phyloP scores from a whole-genome alignment of 305 asterid species.

The Solanum chacoense region DNA sequence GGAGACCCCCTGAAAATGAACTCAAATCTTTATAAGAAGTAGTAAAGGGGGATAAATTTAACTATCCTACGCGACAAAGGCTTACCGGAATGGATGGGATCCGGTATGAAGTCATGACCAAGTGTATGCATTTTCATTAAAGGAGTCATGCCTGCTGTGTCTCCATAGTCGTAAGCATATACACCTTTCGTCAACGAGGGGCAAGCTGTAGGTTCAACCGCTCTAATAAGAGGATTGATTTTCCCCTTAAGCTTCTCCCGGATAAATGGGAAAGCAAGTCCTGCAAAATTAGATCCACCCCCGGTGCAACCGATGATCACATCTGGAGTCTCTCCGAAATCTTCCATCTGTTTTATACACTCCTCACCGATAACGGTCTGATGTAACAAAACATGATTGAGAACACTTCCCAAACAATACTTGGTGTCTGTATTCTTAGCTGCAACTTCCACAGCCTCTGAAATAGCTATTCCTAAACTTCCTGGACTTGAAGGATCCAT shows the following conservation, averaged over 20 bases:
- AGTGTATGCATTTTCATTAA: constrained; percentile 97
- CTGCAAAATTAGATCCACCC: constrained; percentile 89
- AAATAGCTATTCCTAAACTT: constrained; percentile 90
- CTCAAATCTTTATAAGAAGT: not conserved
- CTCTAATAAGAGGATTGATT: constrained; percentile 59
- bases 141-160: constrained; percentile 94
- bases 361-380: constrained; percentile 91
- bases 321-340: constrained; percentile 77
- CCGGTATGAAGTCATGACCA: constrained; percentile 88
- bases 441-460: constrained; percentile 94
- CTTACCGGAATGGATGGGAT: constrained; percentile 87
- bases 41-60: not conserved
- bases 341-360: constrained; percentile 86
- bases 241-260: constrained; percentile 73
- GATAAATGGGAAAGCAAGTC: constrained; percentile 79
- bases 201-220: constrained; percentile 88
- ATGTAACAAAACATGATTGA: constrained; percentile 79
- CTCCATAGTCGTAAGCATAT: constrained; percentile 87
- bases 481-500: constrained; percentile 71
- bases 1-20: constrained; percentile 54
- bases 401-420: constrained; percentile 90
- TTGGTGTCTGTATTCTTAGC: constrained; percentile 49
- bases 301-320: constrained; percentile 91
- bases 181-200: constrained; percentile 88
- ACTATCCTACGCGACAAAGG: not conserved